Base-by-base conservation (phyloP, 768 basidiomycete genomes). In the Megacollybia marginata region DNA sequence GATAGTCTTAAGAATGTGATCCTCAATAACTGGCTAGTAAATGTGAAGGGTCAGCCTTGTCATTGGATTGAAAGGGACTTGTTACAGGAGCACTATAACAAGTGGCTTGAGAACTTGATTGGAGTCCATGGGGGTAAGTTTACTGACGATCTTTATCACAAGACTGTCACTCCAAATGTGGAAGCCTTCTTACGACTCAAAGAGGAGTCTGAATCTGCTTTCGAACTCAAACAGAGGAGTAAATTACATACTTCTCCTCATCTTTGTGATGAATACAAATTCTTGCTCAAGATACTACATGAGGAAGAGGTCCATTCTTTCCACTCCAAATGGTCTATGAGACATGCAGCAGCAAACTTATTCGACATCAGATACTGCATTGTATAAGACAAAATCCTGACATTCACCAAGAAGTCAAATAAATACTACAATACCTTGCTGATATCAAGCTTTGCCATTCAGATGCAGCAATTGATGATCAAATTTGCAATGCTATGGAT, bases 61-160 rank as follows among this genome's bases (percentile, higher is more conserved):
- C n/a, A n/a, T n/a, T n/a, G n/a, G n/a, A n/a, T n/a, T n/a, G n/a
- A n/a, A n/a, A n/a, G n/a, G n/a, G n/a, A n/a, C n/a, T n/a, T n/a
- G n/a, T n/a, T n/a, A n/a, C n/a, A n/a, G n/a, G 59, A 60, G 44
- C 51, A 58, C 43, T 52, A 51, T 36, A 60, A 60, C 51, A 49
- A 48, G 10, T 49, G 49, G 48, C 50, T 54, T 12, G 53, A 54
- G 47, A 42, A 48, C 34, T 32, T 54, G 50, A 44, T 52, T 1
- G 42, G 48, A 4, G 46, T 49, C 18, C 43, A 52, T 9, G 51
- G 54, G 7, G 51, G 48, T 4, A 43, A 45, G 23, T 52, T 55
- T 20, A 48, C 52, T 16, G 54, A 52, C 33, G 36, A 42, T 36
- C 52, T 55, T 44, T 52, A 52, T 28, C 54, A 51, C 1, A 40